phyloP scores from a whole-genome alignment of 2,329 filamentous ascomycete genomes.

The Coniochaeta prunicola region DNA sequence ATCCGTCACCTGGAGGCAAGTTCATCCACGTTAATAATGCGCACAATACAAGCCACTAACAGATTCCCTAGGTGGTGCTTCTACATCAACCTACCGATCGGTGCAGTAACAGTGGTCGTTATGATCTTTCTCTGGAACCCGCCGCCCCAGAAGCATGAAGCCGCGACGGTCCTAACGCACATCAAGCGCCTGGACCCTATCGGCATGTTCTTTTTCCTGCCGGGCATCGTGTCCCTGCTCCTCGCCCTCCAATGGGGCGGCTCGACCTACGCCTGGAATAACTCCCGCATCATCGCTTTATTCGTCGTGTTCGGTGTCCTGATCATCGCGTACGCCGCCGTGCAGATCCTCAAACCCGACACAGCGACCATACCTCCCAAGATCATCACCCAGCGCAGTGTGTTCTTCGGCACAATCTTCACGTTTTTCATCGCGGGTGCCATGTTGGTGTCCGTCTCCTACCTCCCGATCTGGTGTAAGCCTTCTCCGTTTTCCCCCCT shows the following conservation, averaged over 20 bases:
- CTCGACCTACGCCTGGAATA: slow-evolving; percentile 42
- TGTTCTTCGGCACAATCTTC: slow-evolving; percentile 38
- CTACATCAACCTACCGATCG: slow-evolving; percentile 51
- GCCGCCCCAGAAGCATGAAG: slow-evolving; percentile 22
- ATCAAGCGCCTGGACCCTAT: slow-evolving; percentile 49
- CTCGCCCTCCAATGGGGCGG: slow-evolving; percentile 60
- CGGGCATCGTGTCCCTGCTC: slow-evolving; percentile 50
- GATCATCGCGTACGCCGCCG: slow-evolving; percentile 36
- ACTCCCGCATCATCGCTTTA: slow-evolving; percentile 45
- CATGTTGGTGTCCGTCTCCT: slow-evolving; percentile 50
- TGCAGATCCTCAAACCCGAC: slow-evolving; percentile 47
- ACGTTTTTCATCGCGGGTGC: slow-evolving; percentile 39
- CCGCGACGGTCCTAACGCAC: slow-evolving; percentile 30
- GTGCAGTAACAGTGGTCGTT: slow-evolving; percentile 39
- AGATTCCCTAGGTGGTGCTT: slow-evolving; percentile 44
- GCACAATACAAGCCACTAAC: not conserved
- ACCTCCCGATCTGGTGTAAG: slow-evolving; percentile 48
- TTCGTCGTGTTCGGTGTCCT: slow-evolving; percentile 42
- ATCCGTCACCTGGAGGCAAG: slow-evolving; percentile 37
- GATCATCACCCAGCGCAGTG: slow-evolving; percentile 48
- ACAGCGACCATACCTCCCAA: slow-evolving; percentile 49
- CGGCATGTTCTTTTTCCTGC: slow-evolving; percentile 53
- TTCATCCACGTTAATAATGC: not conserved
- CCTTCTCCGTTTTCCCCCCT: slow-evolving; percentile 6
- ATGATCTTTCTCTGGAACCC: slow-evolving; percentile 41